Conservation (phyloP, 179 eudicot genomes). For the Silene coronaria region DNA sequence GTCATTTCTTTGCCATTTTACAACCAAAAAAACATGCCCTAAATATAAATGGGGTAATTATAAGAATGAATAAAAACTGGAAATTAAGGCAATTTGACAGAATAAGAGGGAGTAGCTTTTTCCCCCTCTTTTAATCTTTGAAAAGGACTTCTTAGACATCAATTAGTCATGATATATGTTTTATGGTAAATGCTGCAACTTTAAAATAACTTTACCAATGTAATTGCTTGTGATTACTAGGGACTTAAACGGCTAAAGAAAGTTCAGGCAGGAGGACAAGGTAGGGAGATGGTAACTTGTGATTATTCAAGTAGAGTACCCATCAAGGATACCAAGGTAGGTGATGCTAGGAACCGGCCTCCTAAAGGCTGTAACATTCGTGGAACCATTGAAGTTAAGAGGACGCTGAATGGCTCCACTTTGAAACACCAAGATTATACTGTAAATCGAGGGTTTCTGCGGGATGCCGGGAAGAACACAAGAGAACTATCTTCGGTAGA, state of each 20-base stretch:
- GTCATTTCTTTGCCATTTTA: too few species aligned
- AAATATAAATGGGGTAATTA: too few species aligned
- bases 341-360: constrained; percentile 25
- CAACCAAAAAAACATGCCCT: too few species aligned
- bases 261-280: constrained; percentile 36
- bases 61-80: too few species aligned
- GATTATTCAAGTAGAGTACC: constrained; percentile 23
- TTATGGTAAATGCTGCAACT: background rate
- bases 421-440: constrained; percentile 29
- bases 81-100: too few species aligned
- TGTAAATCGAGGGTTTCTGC: constrained; percentile 23
- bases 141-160: background rate
- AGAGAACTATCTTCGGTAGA: constrained; percentile 37
- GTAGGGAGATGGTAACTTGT: constrained; percentile 26
- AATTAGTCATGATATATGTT: background rate
- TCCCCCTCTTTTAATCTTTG: background rate
- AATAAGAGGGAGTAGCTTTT: background rate
- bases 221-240: constrained; percentile 35
- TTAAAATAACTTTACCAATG: background rate
- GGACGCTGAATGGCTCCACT: constrained; percentile 21
- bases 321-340: constrained; percentile 24
- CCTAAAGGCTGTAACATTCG: constrained; percentile 34
- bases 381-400: constrained; percentile 49
- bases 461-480: constrained; percentile 25
- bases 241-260: constrained; percentile 66